Evolutionary conservation across 345 rosid species (phyloP).

Genomic region (Passiflora organensis): DNA sequence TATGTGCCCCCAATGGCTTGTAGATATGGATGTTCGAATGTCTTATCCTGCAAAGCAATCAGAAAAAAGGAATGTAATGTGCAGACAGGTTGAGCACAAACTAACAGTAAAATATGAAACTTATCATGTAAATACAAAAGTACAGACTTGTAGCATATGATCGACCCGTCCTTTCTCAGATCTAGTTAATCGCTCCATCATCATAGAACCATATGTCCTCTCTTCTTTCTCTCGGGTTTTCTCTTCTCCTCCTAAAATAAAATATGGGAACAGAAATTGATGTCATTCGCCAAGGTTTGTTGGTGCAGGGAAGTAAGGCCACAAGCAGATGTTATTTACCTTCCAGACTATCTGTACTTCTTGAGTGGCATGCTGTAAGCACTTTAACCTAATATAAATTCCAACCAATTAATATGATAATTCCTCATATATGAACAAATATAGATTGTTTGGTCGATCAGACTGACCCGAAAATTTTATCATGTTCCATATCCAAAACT

Average conservation of each 20-base stretch:
- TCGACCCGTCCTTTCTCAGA: conserved; percentile 78
- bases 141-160: conserved; percentile 82
- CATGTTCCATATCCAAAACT: too few relatives aligned
- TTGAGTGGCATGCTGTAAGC: conserved; percentile 78
- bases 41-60: too few relatives aligned
- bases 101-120: not conserved
- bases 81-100: not conserved
- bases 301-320: not conserved
- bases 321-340: conserved; percentile 35
- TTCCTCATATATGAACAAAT: conserved; percentile 3
- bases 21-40: conserved; percentile 77
- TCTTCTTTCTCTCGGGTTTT: conserved; percentile 49
- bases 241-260: conserved; percentile 37
- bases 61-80: too few relatives aligned
- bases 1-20: conserved; percentile 92
- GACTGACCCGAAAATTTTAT: too few relatives aligned
- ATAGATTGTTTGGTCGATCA: too few relatives aligned
- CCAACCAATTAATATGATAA: conserved; percentile 4
- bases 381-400: conserved; percentile 54
- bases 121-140: not conserved
- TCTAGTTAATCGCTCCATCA: conserved; percentile 82
- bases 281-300: too few relatives aligned
- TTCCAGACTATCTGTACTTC: conserved; percentile 41
- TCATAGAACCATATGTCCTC: conserved; percentile 68
- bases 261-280: too few relatives aligned